Evolutionary conservation across 768 basidiomycete genomes (phyloP).

Genomic region (Dioszegia hungarica): DNA sequence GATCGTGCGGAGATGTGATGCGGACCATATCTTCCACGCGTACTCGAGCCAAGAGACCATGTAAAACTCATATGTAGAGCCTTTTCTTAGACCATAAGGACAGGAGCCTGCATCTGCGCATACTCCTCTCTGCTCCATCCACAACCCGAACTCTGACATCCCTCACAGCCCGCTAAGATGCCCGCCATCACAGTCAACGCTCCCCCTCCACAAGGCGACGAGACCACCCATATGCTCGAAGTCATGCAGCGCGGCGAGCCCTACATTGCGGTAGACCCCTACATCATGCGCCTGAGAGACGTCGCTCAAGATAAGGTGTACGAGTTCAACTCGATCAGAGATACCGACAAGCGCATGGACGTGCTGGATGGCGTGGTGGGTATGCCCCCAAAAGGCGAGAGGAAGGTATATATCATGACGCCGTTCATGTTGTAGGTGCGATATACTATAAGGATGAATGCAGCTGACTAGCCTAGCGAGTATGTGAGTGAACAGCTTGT

Average conservation of each 20-base stretch:
- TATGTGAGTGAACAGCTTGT: conserved; percentile 27
- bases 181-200: neutral
- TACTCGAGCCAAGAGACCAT: no score
- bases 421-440: conserved; percentile 25
- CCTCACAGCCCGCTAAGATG: neutral
- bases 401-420: conserved; percentile 13
- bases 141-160: neutral
- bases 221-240: conserved; percentile 6
- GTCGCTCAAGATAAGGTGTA: conserved; percentile 11
- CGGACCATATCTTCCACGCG: no score
- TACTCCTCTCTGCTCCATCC: neutral
- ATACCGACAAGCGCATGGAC: conserved; percentile 19
- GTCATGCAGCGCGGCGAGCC: conserved; percentile 28
- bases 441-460: neutral
- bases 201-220: conserved; percentile 4
- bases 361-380: conserved; percentile 9
- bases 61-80: neutral
- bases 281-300: conserved; percentile 19
- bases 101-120: no score
- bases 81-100: neutral
- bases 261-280: conserved; percentile 23
- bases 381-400: conserved; percentile 8
- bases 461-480: conserved; percentile 12
- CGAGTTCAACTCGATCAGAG: conserved; percentile 21
- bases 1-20: neutral